These are phyloP conservation scores for Setomelanomma holmii DNA, from an alignment of 2,329 filamentous ascomycete genomes.

Conservation along the genomic window DNA sequence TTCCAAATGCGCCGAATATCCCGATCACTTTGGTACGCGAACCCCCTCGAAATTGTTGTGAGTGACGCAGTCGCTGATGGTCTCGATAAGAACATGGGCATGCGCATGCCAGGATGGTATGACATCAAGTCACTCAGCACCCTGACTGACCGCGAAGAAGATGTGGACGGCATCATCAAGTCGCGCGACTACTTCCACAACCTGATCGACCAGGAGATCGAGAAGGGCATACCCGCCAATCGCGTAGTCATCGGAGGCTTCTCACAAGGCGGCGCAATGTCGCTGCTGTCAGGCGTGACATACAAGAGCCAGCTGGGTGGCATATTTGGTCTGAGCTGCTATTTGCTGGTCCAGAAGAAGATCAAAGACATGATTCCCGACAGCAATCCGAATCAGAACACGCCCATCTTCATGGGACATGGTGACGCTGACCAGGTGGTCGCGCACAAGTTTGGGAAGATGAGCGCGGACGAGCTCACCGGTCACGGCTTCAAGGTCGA, in stretches of 20 bases:
- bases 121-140: conserved; percentile 67
- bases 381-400: conserved; percentile 70
- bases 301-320: conserved; percentile 78
- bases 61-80: conserved; percentile 8
- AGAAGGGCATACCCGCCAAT: conserved; percentile 78
- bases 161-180: conserved; percentile 75
- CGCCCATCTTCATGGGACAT: conserved; percentile 88
- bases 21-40: conserved; percentile 78
- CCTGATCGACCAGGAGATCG: conserved; percentile 81
- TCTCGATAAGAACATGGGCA: conserved; percentile 72
- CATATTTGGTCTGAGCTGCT: conserved; percentile 84
- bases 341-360: conserved; percentile 74
- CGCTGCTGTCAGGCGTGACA: conserved; percentile 81
- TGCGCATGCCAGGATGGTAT: conserved; percentile 87
- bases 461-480: conserved; percentile 71
- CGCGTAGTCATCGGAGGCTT: conserved; percentile 88
- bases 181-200: conserved; percentile 78
- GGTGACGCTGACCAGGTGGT: conserved; percentile 81
- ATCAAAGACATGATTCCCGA: conserved; percentile 57
- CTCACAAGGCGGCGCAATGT: conserved; percentile 87
- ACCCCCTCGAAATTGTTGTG: neutral
- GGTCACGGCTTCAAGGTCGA: conserved; percentile 75
- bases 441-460: conserved; percentile 69
- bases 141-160: conserved; percentile 59
- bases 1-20: conserved; percentile 87